Evolutionary conservation across 805 yeast genomes (phyloP).

Genomic region (Peterozyma xylosa): DNA sequence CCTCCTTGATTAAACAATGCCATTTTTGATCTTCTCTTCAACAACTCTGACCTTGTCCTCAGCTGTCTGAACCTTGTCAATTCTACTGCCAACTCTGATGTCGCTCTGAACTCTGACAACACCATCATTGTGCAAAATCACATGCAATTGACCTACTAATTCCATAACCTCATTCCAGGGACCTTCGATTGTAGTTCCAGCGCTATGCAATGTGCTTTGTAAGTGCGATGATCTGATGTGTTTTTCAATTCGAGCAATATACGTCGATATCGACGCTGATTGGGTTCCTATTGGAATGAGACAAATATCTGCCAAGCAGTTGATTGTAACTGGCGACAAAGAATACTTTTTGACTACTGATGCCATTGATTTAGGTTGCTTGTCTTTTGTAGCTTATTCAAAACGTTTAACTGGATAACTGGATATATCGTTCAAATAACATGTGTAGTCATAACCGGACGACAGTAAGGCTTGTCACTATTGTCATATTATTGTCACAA

Average conservation of each 20-base stretch:
- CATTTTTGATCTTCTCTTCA: constrained; percentile 34
- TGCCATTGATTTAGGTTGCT: no score
- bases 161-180: constrained; percentile 88
- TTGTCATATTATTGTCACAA: no score
- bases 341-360: no score
- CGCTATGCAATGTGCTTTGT: constrained; percentile 72
- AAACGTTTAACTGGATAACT: no score
- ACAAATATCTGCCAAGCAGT: constrained; percentile 82
- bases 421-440: no score
- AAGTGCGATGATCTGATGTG: constrained; percentile 55
- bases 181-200: constrained; percentile 88
- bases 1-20: no score
- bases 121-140: constrained; percentile 62
- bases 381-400: no score
- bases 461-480: no score
- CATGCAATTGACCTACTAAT: constrained; percentile 72
- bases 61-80: constrained; percentile 66
- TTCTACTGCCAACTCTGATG: constrained; percentile 80
- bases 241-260: constrained; percentile 64
- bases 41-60: constrained; percentile 67
- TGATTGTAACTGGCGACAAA: constrained; percentile 29
- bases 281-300: constrained; percentile 82
- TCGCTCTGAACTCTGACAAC: constrained; percentile 78
- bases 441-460: no score
- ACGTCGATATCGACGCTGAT: constrained; percentile 72